phyloP scores from a whole-genome alignment of 768 basidiomycete species.

The Clavaria fumosa region DNA sequence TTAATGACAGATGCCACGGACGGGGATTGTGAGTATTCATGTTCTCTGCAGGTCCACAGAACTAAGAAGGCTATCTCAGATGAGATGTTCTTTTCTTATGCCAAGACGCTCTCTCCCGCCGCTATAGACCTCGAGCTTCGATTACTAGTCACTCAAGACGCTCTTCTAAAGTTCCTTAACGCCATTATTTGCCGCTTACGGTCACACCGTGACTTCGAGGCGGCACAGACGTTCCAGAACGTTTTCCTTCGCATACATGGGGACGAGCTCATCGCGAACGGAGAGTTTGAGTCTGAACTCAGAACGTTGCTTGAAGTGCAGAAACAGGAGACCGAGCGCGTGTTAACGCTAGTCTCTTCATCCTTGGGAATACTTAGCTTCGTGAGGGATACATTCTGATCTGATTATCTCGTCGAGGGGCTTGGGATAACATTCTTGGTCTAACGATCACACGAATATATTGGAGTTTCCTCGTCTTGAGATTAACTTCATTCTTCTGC shows the following conservation, averaged over 20 bases:
- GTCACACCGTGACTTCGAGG: conserved; percentile 87
- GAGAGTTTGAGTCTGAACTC: conserved; percentile 44
- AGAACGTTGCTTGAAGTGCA: conserved; percentile 50
- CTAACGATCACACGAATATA: too few relatives aligned
- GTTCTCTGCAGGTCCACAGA: not conserved
- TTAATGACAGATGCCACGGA: conserved; percentile 37
- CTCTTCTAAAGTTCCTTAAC: conserved; percentile 51
- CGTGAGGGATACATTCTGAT: conserved; percentile 47
- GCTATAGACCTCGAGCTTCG: conserved; percentile 85
- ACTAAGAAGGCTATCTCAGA: conserved; percentile 26
- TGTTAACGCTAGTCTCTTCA: conserved; percentile 60
- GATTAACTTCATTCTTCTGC: too few relatives aligned
- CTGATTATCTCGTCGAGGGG: too few relatives aligned
- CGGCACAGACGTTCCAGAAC: conserved; percentile 74
- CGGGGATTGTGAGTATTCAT: conserved; percentile 47
- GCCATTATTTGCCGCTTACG: conserved; percentile 58
- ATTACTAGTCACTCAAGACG: conserved; percentile 49
- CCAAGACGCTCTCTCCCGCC: conserved; percentile 80
- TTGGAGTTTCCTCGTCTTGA: too few relatives aligned
- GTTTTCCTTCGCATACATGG: conserved; percentile 79
- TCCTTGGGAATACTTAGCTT: conserved; percentile 66
- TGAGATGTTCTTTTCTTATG: conserved; percentile 68
- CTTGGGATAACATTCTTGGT: too few relatives aligned
- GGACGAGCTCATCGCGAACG: conserved; percentile 59
- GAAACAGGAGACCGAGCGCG: conserved; percentile 56